Conservation (phyloP, 441 rosid species). For the Breynia disticha region DNA sequence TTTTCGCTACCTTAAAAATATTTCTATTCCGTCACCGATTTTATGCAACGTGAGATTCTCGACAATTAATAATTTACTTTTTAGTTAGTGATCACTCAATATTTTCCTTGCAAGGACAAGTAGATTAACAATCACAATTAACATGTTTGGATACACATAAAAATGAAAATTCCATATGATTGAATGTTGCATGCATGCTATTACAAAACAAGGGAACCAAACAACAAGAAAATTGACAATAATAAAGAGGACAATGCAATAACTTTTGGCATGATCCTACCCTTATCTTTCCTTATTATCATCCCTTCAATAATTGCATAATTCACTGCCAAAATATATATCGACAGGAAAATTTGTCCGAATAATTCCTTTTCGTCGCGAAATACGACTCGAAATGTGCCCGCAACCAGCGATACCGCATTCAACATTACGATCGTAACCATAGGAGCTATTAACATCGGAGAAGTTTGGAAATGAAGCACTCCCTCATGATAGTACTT, state of each 20-base stretch:
- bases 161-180: too few species aligned
- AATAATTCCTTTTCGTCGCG: slow-evolving; percentile 13
- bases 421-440: slow-evolving; percentile 21
- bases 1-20: too few species aligned
- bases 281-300: slow-evolving; percentile 31
- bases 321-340: slow-evolving; percentile 20
- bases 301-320: slow-evolving; percentile 34
- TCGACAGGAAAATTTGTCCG: slow-evolving; percentile 22
- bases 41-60: too few species aligned
- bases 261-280: slow-evolving; percentile 21
- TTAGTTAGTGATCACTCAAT: too few species aligned
- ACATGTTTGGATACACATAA: too few species aligned
- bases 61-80: too few species aligned
- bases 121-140: too few species aligned
- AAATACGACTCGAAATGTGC: slow-evolving; percentile 11
- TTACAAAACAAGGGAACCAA: slow-evolving; percentile 12
- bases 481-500: slow-evolving; percentile 24
- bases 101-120: too few species aligned
- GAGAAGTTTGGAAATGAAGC: slow-evolving; percentile 26
- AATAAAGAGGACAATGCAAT: slow-evolving; percentile 14
- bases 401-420: slow-evolving; percentile 15
- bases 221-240: slow-evolving; percentile 8
- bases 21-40: too few species aligned
- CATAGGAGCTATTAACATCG: slow-evolving; percentile 26
- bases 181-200: background rate